Conservation (phyloP, 352 stramenopile genomes). For the Phytophthora vignae region DNA sequence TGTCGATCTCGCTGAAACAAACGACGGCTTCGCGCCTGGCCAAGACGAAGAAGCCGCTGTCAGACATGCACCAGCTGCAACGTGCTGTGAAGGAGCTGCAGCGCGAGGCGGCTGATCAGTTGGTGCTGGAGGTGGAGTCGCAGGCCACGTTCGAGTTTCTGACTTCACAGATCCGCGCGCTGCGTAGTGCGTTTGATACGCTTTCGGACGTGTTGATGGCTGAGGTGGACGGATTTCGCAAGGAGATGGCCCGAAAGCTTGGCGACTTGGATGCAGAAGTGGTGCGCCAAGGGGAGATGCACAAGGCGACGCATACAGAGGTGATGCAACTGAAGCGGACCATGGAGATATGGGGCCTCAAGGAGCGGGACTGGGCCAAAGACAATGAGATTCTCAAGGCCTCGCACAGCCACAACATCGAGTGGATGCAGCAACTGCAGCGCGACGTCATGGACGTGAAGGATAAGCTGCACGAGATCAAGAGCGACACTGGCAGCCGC, state of each 20-base stretch:
- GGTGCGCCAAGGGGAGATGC: conserved; percentile 60
- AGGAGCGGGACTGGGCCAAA: conserved; percentile 88
- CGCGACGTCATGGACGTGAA: conserved; percentile 85
- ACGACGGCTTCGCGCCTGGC: conserved; percentile 67
- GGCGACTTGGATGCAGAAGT: conserved; percentile 69
- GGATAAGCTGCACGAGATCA: conserved; percentile 74
- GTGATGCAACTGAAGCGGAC: conserved; percentile 80
- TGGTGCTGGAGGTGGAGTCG: conserved; percentile 81
- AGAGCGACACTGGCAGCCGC: conserved; percentile 58
- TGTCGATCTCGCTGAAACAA: conserved; percentile 59
- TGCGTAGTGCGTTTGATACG: conserved; percentile 82
- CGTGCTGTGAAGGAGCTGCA: conserved; percentile 81
- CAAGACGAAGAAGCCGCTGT: conserved; percentile 84
- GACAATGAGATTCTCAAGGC: conserved; percentile 88
- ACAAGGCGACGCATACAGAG: conserved; percentile 70
- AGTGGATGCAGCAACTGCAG: conserved; percentile 90
- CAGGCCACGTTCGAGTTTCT: conserved; percentile 88
- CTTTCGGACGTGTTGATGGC: conserved; percentile 82
- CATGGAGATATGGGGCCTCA: conserved; percentile 82
- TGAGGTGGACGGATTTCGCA: conserved; percentile 74
- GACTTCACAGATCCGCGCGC: conserved; percentile 74
- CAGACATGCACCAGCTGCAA: conserved; percentile 84
- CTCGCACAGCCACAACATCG: conserved; percentile 82
- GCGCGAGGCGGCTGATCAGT: conserved; percentile 74
- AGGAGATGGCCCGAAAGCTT: conserved; percentile 71